Percentiles rank a stretch among this genome's conserved stretches.
Conservation (phyloP, 2,329 filamentous ascomycete species). For the Chaetomium sp. region DNA sequence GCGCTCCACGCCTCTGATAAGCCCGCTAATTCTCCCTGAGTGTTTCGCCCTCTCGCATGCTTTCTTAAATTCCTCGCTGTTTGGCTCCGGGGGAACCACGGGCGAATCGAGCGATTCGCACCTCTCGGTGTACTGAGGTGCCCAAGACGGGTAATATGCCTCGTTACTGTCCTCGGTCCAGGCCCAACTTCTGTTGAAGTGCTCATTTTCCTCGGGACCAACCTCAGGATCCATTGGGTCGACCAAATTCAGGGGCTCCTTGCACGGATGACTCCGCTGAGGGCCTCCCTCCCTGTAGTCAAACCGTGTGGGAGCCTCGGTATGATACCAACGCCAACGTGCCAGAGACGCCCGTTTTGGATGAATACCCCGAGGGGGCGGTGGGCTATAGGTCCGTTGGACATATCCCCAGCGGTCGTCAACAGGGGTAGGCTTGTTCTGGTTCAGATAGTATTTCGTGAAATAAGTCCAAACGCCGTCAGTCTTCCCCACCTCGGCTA, state of each 20-base stretch:
- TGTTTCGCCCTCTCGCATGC: no score
- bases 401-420: no score
- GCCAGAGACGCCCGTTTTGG: neutral
- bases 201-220: conserved; percentile 1
- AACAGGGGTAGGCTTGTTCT: no score
- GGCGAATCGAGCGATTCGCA: no score
- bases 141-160: no score
- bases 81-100: no score
- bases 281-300: conserved; percentile 16
- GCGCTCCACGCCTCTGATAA: neutral
- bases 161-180: neutral
- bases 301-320: neutral
- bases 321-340: conserved; percentile 3
- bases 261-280: conserved; percentile 13
- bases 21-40: no score
- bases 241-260: neutral
- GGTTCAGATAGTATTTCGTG: no score
- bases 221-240: neutral
- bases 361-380: neutral
- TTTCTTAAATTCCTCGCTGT: no score
- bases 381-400: neutral
- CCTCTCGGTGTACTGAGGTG: no score
- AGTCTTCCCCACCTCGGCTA: neutral
- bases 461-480: neutral
- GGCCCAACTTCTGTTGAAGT: conserved; percentile 5